These are phyloP conservation scores for Mariannaea elegans DNA, from an alignment of 2,329 filamentous ascomycete genomes.

Conservation along the genomic window DNA sequence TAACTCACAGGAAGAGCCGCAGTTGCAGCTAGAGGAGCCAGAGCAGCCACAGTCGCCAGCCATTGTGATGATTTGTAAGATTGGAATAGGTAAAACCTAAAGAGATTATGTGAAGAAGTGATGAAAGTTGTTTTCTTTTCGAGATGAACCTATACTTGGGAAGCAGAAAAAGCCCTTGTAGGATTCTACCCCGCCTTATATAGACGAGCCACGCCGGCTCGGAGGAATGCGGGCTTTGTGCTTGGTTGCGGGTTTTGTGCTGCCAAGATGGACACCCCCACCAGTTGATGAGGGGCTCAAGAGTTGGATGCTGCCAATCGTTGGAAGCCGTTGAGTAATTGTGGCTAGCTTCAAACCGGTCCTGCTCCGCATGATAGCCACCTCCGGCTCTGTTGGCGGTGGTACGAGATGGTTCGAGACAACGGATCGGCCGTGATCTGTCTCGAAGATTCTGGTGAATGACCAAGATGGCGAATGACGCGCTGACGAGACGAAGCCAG, in stretches of 20 bases:
- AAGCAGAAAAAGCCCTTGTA: not conserved
- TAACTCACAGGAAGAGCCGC: constrained; percentile 48
- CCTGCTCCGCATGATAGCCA: constrained; percentile 20
- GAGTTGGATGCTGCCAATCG: constrained; percentile 24
- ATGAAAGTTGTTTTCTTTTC: constrained; percentile 20
- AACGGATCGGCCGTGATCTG: constrained; percentile 16
- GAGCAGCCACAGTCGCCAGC: constrained; percentile 50
- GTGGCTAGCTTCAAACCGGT: constrained; percentile 32
- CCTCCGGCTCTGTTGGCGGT: constrained; percentile 1
- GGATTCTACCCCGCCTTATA: constrained; percentile 38
- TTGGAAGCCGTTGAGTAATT: constrained; percentile 35
- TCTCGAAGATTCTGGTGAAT: constrained; percentile 11
- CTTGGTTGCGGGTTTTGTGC: constrained; percentile 30
- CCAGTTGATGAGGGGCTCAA: constrained; percentile 20
- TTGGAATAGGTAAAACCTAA: constrained; percentile 21
- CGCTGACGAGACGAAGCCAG: not conserved
- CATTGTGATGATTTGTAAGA: constrained; percentile 42
- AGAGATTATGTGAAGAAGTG: not conserved
- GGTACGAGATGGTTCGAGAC: constrained; percentile 32
- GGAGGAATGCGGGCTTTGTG: constrained; percentile 22
- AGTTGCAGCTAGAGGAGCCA: constrained; percentile 47
- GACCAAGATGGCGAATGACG: not conserved
- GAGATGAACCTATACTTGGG: constrained; percentile 27
- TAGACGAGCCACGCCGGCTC: constrained; percentile 26
- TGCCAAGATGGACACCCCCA: constrained; percentile 21